These are phyloP conservation scores for Talaromyces amestolkiae DNA, from an alignment of 2,329 filamentous ascomycete genomes.

Conservation along the genomic window DNA sequence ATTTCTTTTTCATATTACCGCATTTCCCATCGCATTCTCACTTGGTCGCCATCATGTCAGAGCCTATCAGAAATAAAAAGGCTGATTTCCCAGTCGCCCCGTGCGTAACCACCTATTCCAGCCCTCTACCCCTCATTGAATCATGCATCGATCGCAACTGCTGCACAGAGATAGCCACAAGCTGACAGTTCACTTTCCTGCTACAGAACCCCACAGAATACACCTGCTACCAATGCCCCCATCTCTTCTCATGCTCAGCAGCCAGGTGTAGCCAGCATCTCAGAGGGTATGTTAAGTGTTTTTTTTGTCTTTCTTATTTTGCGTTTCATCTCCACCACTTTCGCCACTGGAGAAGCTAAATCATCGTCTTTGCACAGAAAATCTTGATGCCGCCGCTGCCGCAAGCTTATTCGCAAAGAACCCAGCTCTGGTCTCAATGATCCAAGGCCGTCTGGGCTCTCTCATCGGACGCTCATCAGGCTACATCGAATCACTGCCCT, in stretches of 20 bases:
- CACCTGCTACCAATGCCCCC: constrained; percentile 88
- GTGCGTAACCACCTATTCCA: constrained; percentile 48
- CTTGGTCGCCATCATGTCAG: constrained; percentile 53
- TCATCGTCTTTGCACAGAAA: constrained; percentile 60
- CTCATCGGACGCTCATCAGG: constrained; percentile 94
- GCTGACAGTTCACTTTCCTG: constrained; percentile 20
- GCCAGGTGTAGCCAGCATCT: constrained; percentile 90
- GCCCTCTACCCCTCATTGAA: constrained; percentile 17
- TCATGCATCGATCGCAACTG: constrained; percentile 2
- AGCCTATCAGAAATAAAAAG: constrained; percentile 67
- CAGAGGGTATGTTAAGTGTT: constrained; percentile 70
- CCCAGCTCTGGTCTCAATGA: constrained; percentile 92
- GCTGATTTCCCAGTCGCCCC: constrained; percentile 60
- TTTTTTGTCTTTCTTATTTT: constrained; percentile 14
- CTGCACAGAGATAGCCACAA: constrained; percentile 20
- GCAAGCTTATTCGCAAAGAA: constrained; percentile 95
- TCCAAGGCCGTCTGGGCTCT: constrained; percentile 90
- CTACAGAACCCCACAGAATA: constrained; percentile 93
- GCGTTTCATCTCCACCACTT: neutral
- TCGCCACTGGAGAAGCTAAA: constrained; percentile 20
- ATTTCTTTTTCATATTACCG: neutral
- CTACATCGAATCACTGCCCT: constrained; percentile 93
- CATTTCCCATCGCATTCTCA: constrained; percentile 6
- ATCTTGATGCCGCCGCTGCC: constrained; percentile 75
- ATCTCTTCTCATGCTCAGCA: constrained; percentile 97